Evolutionary conservation across 352 stramenopile genomes (phyloP), one percentile per base, ranked within the genome.

Genomic region (Globisporangium cystogenes): DNA sequence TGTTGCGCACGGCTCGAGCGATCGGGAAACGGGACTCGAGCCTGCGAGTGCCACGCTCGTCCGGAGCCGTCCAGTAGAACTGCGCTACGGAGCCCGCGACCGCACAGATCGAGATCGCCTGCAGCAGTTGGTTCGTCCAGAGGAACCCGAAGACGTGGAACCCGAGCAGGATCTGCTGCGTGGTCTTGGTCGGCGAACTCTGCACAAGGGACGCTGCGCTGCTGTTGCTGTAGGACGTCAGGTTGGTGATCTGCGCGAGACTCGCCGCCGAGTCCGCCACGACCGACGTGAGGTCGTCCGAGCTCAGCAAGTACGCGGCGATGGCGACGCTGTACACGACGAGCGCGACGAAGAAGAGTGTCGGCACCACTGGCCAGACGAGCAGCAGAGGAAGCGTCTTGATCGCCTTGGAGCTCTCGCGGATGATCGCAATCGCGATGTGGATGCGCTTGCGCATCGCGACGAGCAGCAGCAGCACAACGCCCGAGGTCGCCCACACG

Each of bases 51-150:
- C 74, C 64, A 8, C 55, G 57, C 7, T 53, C 60, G 20, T 81
- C 57, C 0, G 71, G 64, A 3, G 47, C 53, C 1, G 75, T 86
- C 81, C 98, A 99, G 76, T 98, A 98, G 65, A 87, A 98, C 48
- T 88, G 88, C 11, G 81, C 79, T 31, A 96, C 72, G 5, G 90
- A 76, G 48, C 98, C 88, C 10, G 95, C 92, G 50, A 99, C 82
- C 23, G 90, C 77, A 50, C 98, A 96, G 56, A 98, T 84, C 35
- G 94, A 96, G 65, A 99, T 72, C 4, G 96, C 96, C 16, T 98
- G 76, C 46, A 99, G 80, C 43, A 99, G 96, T 62, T 98, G 84
- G 37, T 93, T 96, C 1, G 90, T 97, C 97, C 97, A 99, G 52
- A 98, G 91, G 44, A 97, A 97, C 42, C 84, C 86, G 65, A 99